Conservation (phyloP, 2,329 filamentous ascomycete genomes). For the Cercospora zeae-maydis region DNA sequence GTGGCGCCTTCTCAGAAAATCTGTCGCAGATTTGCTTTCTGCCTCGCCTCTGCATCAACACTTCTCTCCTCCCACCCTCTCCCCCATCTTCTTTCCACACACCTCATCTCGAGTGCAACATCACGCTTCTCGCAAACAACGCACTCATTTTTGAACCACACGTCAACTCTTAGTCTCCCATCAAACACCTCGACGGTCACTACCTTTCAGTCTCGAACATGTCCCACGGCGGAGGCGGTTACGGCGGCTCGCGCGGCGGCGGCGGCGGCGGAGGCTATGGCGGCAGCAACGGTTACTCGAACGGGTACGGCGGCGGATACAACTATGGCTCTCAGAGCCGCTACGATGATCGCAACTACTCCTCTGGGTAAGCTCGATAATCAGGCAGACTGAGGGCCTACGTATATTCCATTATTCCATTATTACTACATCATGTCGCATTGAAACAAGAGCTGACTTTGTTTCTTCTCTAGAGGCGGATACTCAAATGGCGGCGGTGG, state of each 20-base stretch:
- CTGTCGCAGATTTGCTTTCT: slow-evolving; percentile 3
- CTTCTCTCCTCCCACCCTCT: slow-evolving; percentile 1
- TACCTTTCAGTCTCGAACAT: slow-evolving; percentile 44
- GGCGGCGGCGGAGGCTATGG: slow-evolving; percentile 41
- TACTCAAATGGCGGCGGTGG: slow-evolving; percentile 32
- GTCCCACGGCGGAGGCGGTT: slow-evolving; percentile 66
- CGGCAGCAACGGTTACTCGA: slow-evolving; percentile 36
- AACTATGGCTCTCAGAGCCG: slow-evolving; percentile 47
- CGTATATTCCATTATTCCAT: slow-evolving; percentile 19
- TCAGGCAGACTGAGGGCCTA: slow-evolving; percentile 39
- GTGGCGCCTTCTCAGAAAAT: background rate
- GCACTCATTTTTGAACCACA: background rate
- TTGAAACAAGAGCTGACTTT: slow-evolving; percentile 15
- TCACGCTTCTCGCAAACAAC: slow-evolving; percentile 4
- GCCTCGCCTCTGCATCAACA: slow-evolving; percentile 3
- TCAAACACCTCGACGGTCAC: slow-evolving; percentile 18
- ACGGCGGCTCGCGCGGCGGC: slow-evolving; percentile 46
- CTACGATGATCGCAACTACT: slow-evolving; percentile 37
- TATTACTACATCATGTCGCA: slow-evolving; percentile 4
- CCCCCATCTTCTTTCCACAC: background rate
- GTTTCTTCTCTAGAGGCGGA: slow-evolving; percentile 27
- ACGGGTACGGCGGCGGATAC: slow-evolving; percentile 36
- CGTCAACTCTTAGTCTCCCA: background rate
- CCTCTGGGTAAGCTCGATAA: slow-evolving; percentile 44
- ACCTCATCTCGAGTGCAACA: slow-evolving; percentile 4